Percentiles rank a stretch among this genome's conserved stretches.
Conservation (phyloP, 1,284 basidiomycete genomes). For the Ceratobasidium papillatum region DNA sequence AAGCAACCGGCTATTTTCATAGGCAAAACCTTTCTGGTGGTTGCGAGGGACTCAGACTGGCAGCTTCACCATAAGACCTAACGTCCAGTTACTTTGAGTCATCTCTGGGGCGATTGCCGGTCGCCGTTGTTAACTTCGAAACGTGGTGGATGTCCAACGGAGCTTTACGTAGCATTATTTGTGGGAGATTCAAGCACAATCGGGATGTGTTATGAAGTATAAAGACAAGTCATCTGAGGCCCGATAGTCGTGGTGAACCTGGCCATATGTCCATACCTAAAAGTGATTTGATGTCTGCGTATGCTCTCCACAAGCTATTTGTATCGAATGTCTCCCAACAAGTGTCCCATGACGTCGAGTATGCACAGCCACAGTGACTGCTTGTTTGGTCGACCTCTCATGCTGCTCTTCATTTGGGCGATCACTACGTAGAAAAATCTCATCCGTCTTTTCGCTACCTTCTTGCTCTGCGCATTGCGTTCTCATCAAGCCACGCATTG, state of each 20-base stretch:
- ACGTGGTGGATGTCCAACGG: background rate
- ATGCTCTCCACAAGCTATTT: no score
- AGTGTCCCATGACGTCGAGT: background rate
- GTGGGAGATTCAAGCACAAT: no score
- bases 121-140: background rate
- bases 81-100: background rate
- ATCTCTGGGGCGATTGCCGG: background rate
- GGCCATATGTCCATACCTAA: no score
- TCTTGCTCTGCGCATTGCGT: background rate
- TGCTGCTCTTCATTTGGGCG: slow-evolving; percentile 30
- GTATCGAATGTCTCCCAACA: background rate
- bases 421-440: slow-evolving; percentile 13
- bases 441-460: background rate
- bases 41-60: background rate
- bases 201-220: no score
- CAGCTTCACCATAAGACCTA: background rate
- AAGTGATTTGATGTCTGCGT: no score
- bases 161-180: background rate
- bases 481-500: background rate
- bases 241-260: no score
- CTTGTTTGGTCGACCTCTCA: slow-evolving; percentile 33
- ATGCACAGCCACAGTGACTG: background rate
- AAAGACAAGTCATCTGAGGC: no score
- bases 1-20: slow-evolving; percentile 11
- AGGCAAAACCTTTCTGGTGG: background rate